A percentile compares a stretch with the other conserved stretches of the same genome.
phyloP scores from a whole-genome alignment of 805 yeast genomes.

The Nematodospora valgi region DNA sequence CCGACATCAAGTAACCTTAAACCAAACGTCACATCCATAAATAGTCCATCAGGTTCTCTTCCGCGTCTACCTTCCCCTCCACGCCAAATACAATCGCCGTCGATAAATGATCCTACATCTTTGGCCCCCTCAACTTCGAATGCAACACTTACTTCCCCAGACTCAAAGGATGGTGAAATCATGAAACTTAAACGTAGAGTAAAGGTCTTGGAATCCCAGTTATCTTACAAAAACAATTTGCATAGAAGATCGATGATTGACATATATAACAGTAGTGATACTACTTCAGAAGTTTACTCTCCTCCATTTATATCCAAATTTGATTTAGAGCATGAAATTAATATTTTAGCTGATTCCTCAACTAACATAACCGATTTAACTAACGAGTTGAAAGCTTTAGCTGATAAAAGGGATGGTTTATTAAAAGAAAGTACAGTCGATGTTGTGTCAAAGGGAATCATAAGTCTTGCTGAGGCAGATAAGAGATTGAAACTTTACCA shows the following conservation, averaged over 20 bases:
- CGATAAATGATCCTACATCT: not conserved
- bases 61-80: not conserved
- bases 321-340: slow-evolving; percentile 42
- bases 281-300: slow-evolving; percentile 8
- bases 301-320: slow-evolving; percentile 26
- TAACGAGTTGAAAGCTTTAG: slow-evolving; percentile 41
- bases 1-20: not conserved
- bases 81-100: not conserved
- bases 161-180: slow-evolving; percentile 7
- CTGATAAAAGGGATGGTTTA: slow-evolving; percentile 38
- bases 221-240: not conserved
- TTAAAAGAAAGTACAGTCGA: slow-evolving; percentile 37
- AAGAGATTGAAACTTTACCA: slow-evolving; percentile 50
- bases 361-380: slow-evolving; percentile 41
- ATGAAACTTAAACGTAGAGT: slow-evolving; percentile 4
- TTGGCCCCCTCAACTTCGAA: slow-evolving; percentile 3
- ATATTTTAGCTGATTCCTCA: slow-evolving; percentile 29
- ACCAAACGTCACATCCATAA: too few species aligned
- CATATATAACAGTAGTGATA: too few species aligned
- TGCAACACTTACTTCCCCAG: not conserved
- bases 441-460: slow-evolving; percentile 53
- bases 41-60: not conserved
- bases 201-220: slow-evolving; percentile 7
- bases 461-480: slow-evolving; percentile 59
- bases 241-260: not conserved